A percentile compares a stretch with the other conserved stretches of the same genome.
Conservation (phyloP, 148 eudicot species). For the Tetragonia tetragonoides region DNA sequence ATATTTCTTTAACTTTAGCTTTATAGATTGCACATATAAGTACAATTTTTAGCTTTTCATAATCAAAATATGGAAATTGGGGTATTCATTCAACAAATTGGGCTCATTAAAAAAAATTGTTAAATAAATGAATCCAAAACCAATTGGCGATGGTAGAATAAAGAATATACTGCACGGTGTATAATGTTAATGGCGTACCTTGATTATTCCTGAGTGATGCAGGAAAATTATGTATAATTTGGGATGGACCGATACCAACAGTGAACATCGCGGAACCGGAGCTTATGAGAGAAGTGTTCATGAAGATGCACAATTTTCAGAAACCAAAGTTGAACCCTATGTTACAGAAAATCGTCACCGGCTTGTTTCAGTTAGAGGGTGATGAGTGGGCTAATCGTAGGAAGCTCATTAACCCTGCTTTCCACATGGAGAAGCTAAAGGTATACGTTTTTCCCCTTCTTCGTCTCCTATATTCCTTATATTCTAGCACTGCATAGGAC, state of each 20-base stretch:
- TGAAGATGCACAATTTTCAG: slow-evolving; percentile 23
- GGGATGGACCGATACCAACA: slow-evolving; percentile 35
- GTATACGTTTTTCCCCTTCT: not conserved
- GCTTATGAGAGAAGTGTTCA: slow-evolving; percentile 28
- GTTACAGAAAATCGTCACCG: slow-evolving; percentile 11
- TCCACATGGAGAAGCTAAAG: slow-evolving; percentile 29
- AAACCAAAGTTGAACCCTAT: slow-evolving; percentile 32
- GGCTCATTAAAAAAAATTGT: no score
- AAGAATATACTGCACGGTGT: no score
- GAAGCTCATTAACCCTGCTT: slow-evolving; percentile 34
- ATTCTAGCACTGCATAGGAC: no score
- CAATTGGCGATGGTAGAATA: no score
- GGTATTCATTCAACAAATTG: no score
- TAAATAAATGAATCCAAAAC: no score
- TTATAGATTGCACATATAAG: no score
- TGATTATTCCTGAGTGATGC: not conserved
- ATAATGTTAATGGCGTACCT: no score
- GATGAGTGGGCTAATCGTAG: slow-evolving; percentile 39
- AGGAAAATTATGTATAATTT: slow-evolving; percentile 27
- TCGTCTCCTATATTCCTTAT: no score
- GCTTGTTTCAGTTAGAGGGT: slow-evolving; percentile 26
- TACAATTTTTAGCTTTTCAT: no score
- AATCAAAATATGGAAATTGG: no score
- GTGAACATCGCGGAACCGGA: slow-evolving; percentile 34
- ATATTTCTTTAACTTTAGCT: no score